These are phyloP conservation scores for Sarcodon aspratus DNA, from an alignment of 768 basidiomycete species.

Conservation along the genomic window DNA sequence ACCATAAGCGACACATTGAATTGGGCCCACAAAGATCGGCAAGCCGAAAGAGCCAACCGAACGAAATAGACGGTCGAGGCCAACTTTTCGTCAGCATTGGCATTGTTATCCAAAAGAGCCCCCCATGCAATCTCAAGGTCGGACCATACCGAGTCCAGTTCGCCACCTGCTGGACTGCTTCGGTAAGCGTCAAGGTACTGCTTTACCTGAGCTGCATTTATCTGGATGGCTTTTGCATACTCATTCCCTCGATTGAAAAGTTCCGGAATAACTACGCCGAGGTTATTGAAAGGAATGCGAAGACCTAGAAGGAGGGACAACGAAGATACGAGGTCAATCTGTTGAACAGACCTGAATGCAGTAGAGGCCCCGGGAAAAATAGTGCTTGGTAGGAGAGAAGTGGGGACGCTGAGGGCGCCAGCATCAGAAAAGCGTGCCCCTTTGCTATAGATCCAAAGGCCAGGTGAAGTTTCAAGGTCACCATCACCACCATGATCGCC, in stretches of 20 bases:
- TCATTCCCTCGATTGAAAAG: constrained; percentile 53
- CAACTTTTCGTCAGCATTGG: constrained; percentile 6
- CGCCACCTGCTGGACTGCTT: constrained; percentile 52
- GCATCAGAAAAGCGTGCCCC: constrained; percentile 32
- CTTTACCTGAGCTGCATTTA: constrained; percentile 69
- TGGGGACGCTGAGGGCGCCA: constrained; percentile 25
- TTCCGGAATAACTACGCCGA: constrained; percentile 87
- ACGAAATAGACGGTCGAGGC: constrained; percentile 34
- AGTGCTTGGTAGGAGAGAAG: constrained; percentile 38
- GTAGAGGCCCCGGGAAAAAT: constrained; percentile 47
- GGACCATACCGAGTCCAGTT: constrained; percentile 59
- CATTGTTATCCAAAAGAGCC: constrained; percentile 5
- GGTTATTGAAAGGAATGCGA: constrained; percentile 92
- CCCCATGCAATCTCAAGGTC: constrained; percentile 37
- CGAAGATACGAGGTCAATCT: constrained; percentile 89
- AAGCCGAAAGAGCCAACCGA: constrained; percentile 50
- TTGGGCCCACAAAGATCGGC: constrained; percentile 89
- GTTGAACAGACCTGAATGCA: constrained; percentile 62
- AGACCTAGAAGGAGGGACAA: constrained; percentile 83
- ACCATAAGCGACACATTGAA: constrained; percentile 76
- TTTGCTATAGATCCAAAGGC: constrained; percentile 90
- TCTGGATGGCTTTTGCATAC: constrained; percentile 48
- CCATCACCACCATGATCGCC: constrained; percentile 97
- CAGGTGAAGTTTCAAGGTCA: constrained; percentile 72
- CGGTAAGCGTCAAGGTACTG: constrained; percentile 72